Evolutionary conservation across 495 filamentous ascomycete species (phyloP).

Genomic region (Tuber microsphaerosporum): DNA sequence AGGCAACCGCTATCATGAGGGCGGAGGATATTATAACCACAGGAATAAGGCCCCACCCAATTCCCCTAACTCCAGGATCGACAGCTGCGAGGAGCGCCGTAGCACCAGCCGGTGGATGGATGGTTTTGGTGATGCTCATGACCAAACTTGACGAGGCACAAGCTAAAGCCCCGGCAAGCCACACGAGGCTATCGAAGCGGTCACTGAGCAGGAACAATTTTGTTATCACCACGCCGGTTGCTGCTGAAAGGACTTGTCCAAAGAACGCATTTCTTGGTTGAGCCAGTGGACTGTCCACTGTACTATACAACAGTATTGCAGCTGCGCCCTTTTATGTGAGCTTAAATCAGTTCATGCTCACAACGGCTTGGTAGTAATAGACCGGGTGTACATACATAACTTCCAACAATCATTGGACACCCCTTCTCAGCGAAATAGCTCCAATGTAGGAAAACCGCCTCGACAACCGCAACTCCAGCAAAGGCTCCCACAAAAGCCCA

Average conservation of each 20-base stretch:
- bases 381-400: conserved; percentile 45
- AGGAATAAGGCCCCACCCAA: conserved; percentile 70
- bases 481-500: conserved; percentile 55
- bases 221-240: conserved; percentile 59
- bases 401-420: conserved; percentile 50
- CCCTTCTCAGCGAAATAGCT: conserved; percentile 42
- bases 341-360: neutral
- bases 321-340: conserved; percentile 56
- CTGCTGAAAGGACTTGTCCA: conserved; percentile 61
- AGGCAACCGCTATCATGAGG: conserved; percentile 60
- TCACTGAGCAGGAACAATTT: conserved; percentile 64
- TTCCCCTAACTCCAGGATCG: conserved; percentile 48
- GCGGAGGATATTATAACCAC: conserved; percentile 58
- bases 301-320: conserved; percentile 66
- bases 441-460: conserved; percentile 44
- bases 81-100: conserved; percentile 73
- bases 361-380: neutral
- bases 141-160: conserved; percentile 60
- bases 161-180: conserved; percentile 62
- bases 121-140: conserved; percentile 72
- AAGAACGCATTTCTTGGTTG: conserved; percentile 73
- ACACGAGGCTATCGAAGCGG: conserved; percentile 52
- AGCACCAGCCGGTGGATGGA: conserved; percentile 83
- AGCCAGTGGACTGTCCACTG: conserved; percentile 72
- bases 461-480: conserved; percentile 47